Percentiles rank a stretch among this genome's conserved stretches.
phyloP scores from a whole-genome alignment of 768 basidiomycete genomes.

The Amanita polypyramis region DNA sequence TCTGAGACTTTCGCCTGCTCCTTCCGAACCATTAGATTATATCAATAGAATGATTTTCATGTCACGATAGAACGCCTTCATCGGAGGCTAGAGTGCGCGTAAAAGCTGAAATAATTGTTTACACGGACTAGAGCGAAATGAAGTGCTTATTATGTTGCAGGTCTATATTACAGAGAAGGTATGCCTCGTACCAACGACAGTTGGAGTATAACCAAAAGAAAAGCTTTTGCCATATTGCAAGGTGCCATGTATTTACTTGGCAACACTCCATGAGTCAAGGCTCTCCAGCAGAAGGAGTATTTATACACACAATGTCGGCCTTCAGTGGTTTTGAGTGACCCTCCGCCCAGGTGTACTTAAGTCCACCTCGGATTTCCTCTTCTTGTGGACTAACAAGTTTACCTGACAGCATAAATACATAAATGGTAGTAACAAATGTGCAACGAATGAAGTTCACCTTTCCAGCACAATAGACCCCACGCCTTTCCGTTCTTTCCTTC shows the following conservation, averaged over 20 bases:
- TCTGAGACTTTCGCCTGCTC: no score
- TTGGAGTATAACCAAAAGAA: not conserved
- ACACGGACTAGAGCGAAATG: no score
- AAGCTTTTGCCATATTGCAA: no score
- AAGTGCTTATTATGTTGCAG: not conserved
- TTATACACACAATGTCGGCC: not conserved
- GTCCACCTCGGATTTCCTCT: slow-evolving; percentile 54
- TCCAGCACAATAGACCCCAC: slow-evolving; percentile 76
- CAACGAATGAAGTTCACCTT: slow-evolving; percentile 32
- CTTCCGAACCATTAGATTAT: no score
- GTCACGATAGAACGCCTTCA: no score
- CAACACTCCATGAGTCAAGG: not conserved
- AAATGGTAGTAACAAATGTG: not conserved
- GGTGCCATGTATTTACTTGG: not conserved
- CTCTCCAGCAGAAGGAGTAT: not conserved
- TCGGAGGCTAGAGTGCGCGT: no score
- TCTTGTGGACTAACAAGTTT: slow-evolving; percentile 48
- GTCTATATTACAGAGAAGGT: not conserved
- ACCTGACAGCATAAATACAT: slow-evolving; percentile 29
- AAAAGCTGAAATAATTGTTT: no score
- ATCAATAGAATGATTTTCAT: no score
- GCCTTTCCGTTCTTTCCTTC: slow-evolving; percentile 72
- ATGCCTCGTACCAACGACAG: not conserved
- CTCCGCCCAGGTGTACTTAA: slow-evolving; percentile 68
- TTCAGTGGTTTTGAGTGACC: slow-evolving; percentile 32